These are phyloP conservation scores for Alternaria infectoria DNA, from an alignment of 2,329 filamentous ascomycete species.

Conservation along the genomic window DNA sequence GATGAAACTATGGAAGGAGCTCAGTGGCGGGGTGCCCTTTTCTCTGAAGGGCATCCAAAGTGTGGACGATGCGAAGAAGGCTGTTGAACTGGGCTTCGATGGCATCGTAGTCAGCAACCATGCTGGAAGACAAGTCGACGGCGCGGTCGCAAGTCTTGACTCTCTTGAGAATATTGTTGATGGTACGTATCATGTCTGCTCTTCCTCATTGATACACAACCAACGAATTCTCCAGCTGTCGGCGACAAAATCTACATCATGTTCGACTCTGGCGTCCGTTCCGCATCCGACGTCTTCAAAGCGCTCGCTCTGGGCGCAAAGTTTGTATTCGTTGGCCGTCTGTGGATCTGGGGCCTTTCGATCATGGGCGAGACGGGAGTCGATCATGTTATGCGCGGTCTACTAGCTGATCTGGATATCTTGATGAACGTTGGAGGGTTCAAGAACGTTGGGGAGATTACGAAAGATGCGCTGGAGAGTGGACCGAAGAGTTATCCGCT, in stretches of 20 bases:
- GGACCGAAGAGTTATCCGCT: constrained; percentile 31
- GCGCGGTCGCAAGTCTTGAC: constrained; percentile 65
- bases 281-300: constrained; percentile 65
- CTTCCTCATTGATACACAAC: background rate
- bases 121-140: constrained; percentile 70
- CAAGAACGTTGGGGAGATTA: constrained; percentile 60
- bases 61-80: constrained; percentile 66
- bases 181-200: constrained; percentile 39
- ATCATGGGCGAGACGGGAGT: constrained; percentile 68
- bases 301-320: constrained; percentile 67
- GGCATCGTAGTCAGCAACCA: constrained; percentile 75
- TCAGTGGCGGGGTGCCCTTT: constrained; percentile 63
- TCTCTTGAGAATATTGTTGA: constrained; percentile 65
- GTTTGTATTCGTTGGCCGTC: constrained; percentile 66
- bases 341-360: constrained; percentile 66
- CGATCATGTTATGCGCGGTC: constrained; percentile 65
- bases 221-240: constrained; percentile 46
- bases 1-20: constrained; percentile 62
- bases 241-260: constrained; percentile 61
- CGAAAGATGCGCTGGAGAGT: constrained; percentile 44
- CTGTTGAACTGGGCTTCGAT: constrained; percentile 66
- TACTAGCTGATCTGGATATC: constrained; percentile 68
- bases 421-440: constrained; percentile 66
- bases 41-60: constrained; percentile 75
- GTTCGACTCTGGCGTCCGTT: constrained; percentile 66